Evolutionary conservation across 2,329 filamentous ascomycete genomes (phyloP), one percentile per base, ranked within the genome.

Genomic region (Claviceps lovelessii): DNA sequence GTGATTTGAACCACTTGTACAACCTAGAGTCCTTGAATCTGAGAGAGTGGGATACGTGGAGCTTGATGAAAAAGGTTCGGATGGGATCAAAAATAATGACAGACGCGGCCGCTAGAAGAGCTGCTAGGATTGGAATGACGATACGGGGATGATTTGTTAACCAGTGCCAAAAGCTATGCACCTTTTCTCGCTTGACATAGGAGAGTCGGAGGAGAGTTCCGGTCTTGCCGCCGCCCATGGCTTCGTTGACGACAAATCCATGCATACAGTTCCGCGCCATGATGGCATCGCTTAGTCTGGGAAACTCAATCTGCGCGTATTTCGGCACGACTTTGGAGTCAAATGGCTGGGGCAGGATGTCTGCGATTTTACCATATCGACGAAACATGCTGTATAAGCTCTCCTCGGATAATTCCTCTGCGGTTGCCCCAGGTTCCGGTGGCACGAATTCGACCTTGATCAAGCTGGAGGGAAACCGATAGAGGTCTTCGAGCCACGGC

Each of bases 191-290:
- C 60, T 83, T 80, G 66, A 95, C 86, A 62, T 95, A 97, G 1
- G 85, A 88, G 52, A 97, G 76, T 44, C 89, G 84, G 56, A 98
- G 74, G 9, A 83, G 75, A 0, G 90, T 95, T 1, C 88, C 86
- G 29, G 73, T 73, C 61, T 85, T 86, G 4, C 88, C 89, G 47
- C 88, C 88, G 5, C 87, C 88, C 45, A 78, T 71, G 29, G 80
- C 74, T 61, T 89, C 84, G 0, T 76, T 68, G 1, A 95, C 80
- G 3, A 84, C 74, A 57, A 86, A 86, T 0, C 91, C 90, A 67
- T 98, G 93, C 71, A 96, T 77, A 64, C 91, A 97, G 63, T 95
- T 95, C 61, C 88, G 85, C 0, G 90, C 90, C 81, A 93, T 89
- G 54, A 94, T 85, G 7, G 90, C 85, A 63, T 87, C 85, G 41